phyloP scores from a whole-genome alignment of 352 stramenopile species.

The Ochromonadaceae sp. region DNA sequence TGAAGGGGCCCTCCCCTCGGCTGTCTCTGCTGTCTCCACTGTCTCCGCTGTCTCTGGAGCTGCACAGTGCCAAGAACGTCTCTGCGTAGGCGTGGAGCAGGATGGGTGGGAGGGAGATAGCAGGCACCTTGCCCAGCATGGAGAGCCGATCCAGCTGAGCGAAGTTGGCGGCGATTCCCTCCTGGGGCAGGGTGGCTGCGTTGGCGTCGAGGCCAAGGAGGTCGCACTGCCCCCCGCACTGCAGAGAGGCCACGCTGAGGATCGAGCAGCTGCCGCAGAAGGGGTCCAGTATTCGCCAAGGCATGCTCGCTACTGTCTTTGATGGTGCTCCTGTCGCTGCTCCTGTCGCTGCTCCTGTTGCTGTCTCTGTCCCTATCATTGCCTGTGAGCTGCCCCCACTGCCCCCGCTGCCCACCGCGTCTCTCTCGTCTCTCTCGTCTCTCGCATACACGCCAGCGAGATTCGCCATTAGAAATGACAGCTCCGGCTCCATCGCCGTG shows the following conservation, averaged over 20 bases:
- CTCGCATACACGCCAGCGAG: constrained; percentile 20
- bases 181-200: not conserved
- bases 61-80: not conserved
- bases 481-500: constrained; percentile 24
- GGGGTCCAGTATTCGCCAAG: constrained; percentile 18
- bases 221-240: constrained; percentile 6
- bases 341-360: no score
- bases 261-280: constrained; percentile 27
- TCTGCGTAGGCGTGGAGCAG: constrained; percentile 9
- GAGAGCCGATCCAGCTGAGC: not conserved
- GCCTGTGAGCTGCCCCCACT: no score
- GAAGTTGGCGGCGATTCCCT: constrained; percentile 18
- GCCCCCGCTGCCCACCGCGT: not conserved
- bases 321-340: no score
- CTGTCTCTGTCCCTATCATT: no score
- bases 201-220: not conserved
- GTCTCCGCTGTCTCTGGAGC: constrained; percentile 5
- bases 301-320: not conserved
- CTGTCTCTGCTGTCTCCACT: not conserved
- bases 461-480: constrained; percentile 25
- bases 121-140: constrained; percentile 13
- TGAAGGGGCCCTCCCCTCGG: no score
- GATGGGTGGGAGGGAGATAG: not conserved
- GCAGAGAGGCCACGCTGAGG: constrained; percentile 20
- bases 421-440: no score